Percentiles rank a stretch among this genome's conserved stretches.
Conservation (phyloP, 345 rosid genomes). For the Turnera subulata region DNA sequence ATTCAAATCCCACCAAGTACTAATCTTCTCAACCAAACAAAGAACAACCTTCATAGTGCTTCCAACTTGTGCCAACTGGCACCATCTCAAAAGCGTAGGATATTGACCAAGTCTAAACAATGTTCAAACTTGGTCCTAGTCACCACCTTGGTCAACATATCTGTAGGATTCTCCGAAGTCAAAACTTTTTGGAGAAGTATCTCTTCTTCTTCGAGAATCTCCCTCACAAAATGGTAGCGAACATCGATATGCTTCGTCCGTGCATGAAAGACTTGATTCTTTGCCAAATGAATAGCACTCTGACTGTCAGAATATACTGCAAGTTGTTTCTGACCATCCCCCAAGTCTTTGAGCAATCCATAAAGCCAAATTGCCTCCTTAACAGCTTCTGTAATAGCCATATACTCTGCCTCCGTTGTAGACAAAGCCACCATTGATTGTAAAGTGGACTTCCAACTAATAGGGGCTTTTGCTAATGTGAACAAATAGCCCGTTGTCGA, state of each 20-base stretch:
- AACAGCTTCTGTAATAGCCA: not conserved
- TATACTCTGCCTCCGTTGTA: not conserved
- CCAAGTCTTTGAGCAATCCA: not conserved
- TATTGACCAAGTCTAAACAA: too few relatives aligned
- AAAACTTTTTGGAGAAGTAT: too few relatives aligned
- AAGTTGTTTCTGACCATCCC: not conserved
- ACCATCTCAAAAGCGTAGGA: too few relatives aligned
- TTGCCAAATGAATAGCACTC: not conserved
- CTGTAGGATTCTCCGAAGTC: too few relatives aligned
- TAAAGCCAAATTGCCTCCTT: not conserved
- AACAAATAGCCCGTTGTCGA: not conserved
- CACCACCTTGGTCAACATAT: too few relatives aligned
- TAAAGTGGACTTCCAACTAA: not conserved
- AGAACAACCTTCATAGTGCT: too few relatives aligned
- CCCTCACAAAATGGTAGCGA: too few relatives aligned
- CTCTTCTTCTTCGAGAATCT: too few relatives aligned
- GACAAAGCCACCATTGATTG: not conserved
- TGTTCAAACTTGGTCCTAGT: too few relatives aligned
- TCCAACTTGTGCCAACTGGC: too few relatives aligned
- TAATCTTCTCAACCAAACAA: too few relatives aligned
- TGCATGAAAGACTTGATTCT: not conserved
- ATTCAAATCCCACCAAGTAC: too few relatives aligned
- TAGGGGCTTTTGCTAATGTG: not conserved
- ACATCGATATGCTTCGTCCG: not conserved
- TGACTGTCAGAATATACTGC: not conserved